Evolutionary conservation across 129 eudicot genomes (phyloP), one percentile per base, ranked within the genome.

Genomic region (Tagetes patula): DNA sequence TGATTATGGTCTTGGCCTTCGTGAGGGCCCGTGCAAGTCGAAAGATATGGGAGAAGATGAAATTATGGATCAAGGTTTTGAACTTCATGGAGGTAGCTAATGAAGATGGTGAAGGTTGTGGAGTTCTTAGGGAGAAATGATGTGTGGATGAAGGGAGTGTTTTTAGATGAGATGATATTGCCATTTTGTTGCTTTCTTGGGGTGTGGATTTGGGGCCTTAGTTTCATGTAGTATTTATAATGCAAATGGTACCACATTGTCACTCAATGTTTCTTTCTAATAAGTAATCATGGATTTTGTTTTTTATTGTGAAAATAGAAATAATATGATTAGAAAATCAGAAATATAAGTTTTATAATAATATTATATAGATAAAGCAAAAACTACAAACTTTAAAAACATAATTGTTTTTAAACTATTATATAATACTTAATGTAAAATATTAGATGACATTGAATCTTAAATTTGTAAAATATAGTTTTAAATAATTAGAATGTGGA

Each of bases 31-130:
- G 84, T 4, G 84, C 84, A 8, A 90, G 53, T 20, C 88, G 83
- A 59, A 80, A 90, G 77, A 94, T 50, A 63, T 90, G 99, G 27
- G 97, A 88, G 81, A 90, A 83, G 46, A 94, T 84, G 68, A 83
- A 86, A 73, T 88, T 85, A 66, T 95, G 96, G 75, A 91, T 74
- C 14, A 95, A 65, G 82, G 89, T 85, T 82, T 95, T 95, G 79
- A 95, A 76, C 73, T 95, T 95, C 82, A 87, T 87, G 53, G 91
- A 73, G 76, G 62, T 84, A 67, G 82, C 74, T 75, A 85, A 42
- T 12, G 85, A 72, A 32, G 92, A 59, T 3, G 82, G 37, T 0
- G 82, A 61, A 30, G 71, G 38, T 70, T 75, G 64, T 42, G 87
- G 65, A 36, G 85, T 42, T 78, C 78, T 91, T 39, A 79, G 73